Percentiles rank a stretch among this genome's conserved stretches.
Evolutionary conservation across 352 stramenopile genomes (phyloP).

Genomic region (Globisporangium nagaii): DNA sequence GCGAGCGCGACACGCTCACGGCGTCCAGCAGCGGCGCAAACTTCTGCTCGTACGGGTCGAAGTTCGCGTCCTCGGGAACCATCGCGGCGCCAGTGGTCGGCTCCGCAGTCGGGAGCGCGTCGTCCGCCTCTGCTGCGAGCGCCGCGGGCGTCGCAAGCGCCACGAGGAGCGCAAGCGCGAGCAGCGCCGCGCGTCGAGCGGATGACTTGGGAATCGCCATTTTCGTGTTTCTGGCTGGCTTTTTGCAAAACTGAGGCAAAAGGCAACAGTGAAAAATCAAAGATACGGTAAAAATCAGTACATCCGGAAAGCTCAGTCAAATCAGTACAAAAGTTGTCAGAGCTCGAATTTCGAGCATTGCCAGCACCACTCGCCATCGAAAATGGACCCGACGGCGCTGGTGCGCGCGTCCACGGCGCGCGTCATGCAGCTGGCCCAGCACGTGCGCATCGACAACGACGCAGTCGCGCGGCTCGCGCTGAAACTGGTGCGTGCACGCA

Average conservation of each 20-base stretch:
- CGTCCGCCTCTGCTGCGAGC: not conserved
- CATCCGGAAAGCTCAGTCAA: no score
- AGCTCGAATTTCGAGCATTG: no score
- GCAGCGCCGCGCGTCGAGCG: not conserved
- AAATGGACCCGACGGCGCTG: conserved; percentile 49
- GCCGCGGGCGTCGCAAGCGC: not conserved
- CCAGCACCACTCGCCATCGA: not conserved
- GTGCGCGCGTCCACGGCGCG: conserved; percentile 49
- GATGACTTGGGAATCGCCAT: no score
- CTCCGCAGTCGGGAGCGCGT: not conserved
- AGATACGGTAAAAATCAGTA: no score
- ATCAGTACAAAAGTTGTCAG: no score
- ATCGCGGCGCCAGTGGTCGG: conserved; percentile 8
- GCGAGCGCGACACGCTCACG: conserved; percentile 5
- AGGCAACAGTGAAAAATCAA: no score
- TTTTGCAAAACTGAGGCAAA: no score
- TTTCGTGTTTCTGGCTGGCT: not conserved
- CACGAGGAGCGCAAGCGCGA: not conserved
- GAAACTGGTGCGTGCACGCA: conserved; percentile 30
- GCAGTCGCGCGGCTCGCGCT: conserved; percentile 26
- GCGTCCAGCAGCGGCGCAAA: conserved; percentile 11
- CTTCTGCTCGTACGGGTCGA: conserved; percentile 47
- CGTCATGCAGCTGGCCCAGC: conserved; percentile 25
- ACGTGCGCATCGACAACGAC: conserved; percentile 32
- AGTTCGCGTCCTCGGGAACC: conserved; percentile 45